A percentile compares a stretch with the other conserved stretches of the same genome.
phyloP scores from a whole-genome alignment of 176 grass and related monocot genomes.

The Oryza australiensis region DNA sequence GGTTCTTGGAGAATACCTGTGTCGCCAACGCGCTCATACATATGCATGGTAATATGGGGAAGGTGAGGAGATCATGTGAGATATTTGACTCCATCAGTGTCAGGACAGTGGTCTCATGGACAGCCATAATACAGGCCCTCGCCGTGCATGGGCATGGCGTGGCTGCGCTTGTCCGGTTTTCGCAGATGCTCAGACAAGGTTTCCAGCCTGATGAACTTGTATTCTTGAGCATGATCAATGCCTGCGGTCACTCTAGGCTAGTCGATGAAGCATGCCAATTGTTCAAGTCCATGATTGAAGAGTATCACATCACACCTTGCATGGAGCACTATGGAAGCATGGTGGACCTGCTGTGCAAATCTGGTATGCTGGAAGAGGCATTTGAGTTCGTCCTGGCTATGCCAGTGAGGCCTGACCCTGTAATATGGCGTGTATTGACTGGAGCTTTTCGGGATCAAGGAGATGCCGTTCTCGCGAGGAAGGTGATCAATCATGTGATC shows the following conservation, averaged over 20 bases:
- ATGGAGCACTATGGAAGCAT: constrained; percentile 66
- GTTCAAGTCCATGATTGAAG: constrained; percentile 54
- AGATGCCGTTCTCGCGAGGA: constrained; percentile 41
- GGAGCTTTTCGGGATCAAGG: constrained; percentile 59
- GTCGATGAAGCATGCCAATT: constrained; percentile 42
- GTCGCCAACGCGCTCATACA: constrained; percentile 55
- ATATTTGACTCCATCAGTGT: constrained; percentile 43
- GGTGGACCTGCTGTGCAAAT: constrained; percentile 56
- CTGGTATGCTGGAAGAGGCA: constrained; percentile 30
- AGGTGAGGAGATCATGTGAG: constrained; percentile 39
- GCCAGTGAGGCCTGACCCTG: constrained; percentile 55
- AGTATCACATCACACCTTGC: constrained; percentile 48
- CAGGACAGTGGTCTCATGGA: constrained; percentile 61
- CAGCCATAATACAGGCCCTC: constrained; percentile 49
- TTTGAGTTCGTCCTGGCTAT: constrained; percentile 51
- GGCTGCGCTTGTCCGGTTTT: constrained; percentile 51
- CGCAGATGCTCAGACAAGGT: constrained; percentile 64
- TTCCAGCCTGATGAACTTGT: constrained; percentile 50
- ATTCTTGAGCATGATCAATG: constrained; percentile 51
- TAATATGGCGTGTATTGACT: constrained; percentile 59
- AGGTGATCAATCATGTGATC: constrained; percentile 44
- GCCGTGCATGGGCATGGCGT: constrained; percentile 50
- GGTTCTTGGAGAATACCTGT: constrained; percentile 26
- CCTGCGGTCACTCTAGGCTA: constrained; percentile 40
- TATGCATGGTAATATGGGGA: constrained; percentile 57